phyloP scores from a whole-genome alignment of 352 stramenopile species.

The Phytophthora tentaculata region DNA sequence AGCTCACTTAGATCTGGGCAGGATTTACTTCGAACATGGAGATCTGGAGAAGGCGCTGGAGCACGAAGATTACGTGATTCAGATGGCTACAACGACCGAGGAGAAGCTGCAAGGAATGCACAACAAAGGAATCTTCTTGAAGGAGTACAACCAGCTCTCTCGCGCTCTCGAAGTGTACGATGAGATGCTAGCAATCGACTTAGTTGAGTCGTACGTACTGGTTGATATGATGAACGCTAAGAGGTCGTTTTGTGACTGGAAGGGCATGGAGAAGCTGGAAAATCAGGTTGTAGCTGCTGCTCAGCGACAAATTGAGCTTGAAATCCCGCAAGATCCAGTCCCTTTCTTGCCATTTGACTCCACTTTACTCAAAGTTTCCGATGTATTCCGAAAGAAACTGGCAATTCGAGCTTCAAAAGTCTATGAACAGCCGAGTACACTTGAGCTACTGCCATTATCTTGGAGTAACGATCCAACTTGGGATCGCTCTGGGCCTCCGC shows the following conservation, averaged over 20 bases:
- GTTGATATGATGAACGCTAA: constrained; percentile 56
- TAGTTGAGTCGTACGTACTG: constrained; percentile 46
- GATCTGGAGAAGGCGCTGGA: constrained; percentile 46
- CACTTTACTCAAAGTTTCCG: constrained; percentile 62
- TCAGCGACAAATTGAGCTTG: constrained; percentile 22
- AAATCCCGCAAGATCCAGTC: constrained; percentile 1
- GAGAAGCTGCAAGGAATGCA: constrained; percentile 47
- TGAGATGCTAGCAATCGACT: constrained; percentile 43
- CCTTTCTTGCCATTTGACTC: constrained; percentile 77
- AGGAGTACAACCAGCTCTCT: constrained; percentile 43
- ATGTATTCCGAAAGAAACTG: constrained; percentile 55
- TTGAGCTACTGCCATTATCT: constrained; percentile 38
- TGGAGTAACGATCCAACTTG: constrained; percentile 21
- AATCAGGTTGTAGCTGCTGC: constrained; percentile 44
- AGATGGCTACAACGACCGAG: constrained; percentile 1
- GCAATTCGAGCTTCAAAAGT: constrained; percentile 34
- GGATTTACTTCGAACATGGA: constrained; percentile 55
- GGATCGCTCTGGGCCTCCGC: constrained; percentile 26
- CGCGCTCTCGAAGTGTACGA: constrained; percentile 52
- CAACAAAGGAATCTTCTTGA: constrained; percentile 83
- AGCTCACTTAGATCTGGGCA: constrained; percentile 62
- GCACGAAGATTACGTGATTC: constrained; percentile 55
- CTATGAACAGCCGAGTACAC: constrained; percentile 46
- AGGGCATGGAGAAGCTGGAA: constrained; percentile 53
- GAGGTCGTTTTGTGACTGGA: constrained; percentile 71